Percentiles rank a stretch among this genome's conserved stretches.
These are phyloP conservation scores for Trichoderma gamsii DNA, from an alignment of 495 filamentous ascomycete genomes.

Conservation along the genomic window DNA sequence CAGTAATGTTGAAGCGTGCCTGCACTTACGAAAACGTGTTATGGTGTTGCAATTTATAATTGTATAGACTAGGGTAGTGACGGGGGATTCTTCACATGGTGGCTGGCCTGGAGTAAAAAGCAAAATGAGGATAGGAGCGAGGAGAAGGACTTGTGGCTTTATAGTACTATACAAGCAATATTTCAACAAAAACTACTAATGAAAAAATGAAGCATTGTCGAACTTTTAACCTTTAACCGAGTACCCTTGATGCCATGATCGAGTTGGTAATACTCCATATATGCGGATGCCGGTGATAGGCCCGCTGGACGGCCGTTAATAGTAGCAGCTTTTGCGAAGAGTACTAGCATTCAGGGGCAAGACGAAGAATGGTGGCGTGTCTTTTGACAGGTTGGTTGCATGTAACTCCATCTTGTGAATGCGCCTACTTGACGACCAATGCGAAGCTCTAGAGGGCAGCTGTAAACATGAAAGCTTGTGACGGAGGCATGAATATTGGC, in stretches of 20 bases:
- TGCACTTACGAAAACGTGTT: background rate
- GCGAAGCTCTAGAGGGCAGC: too few species aligned
- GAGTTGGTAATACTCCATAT: background rate
- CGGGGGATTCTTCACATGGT: background rate
- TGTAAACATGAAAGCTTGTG: too few species aligned
- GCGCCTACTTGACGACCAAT: too few species aligned
- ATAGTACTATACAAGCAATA: background rate
- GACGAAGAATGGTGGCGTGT: background rate
- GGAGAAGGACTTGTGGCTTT: background rate
- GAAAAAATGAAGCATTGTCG: background rate
- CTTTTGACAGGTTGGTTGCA: too few species aligned
- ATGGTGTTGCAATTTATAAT: constrained; percentile 15
- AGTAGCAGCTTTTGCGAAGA: background rate
- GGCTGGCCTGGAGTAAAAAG: background rate
- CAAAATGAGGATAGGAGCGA: background rate
- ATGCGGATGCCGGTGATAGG: background rate
- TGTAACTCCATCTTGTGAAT: too few species aligned
- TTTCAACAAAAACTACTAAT: background rate
- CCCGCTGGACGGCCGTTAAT: background rate
- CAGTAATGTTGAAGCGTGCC: constrained; percentile 2
- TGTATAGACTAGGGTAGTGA: constrained; percentile 22
- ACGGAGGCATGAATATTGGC: too few species aligned
- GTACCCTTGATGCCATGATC: background rate
- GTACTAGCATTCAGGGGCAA: background rate
- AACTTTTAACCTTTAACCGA: background rate